Evolutionary conservation across 345 rosid genomes (phyloP).

Genomic region (Lepidium africanum): DNA sequence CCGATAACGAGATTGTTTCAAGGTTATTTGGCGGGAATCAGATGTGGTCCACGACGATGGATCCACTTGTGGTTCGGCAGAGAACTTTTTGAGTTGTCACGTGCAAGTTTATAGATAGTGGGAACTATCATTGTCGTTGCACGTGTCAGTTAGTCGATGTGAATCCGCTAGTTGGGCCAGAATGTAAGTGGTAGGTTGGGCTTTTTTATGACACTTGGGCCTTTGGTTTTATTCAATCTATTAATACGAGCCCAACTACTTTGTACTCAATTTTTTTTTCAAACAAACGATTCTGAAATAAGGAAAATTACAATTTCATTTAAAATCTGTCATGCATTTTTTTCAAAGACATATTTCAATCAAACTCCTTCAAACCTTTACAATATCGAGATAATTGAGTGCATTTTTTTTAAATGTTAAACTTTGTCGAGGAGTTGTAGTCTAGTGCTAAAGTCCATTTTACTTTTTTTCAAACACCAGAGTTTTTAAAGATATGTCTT

Average conservation of each 20-base stretch:
- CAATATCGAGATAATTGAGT: too few relatives aligned
- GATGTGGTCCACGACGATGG: constrained; percentile 56
- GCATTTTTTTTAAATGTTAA: too few relatives aligned
- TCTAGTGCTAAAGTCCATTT: too few relatives aligned
- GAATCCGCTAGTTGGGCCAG: not conserved
- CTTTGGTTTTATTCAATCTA: not conserved
- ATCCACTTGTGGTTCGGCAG: constrained; percentile 59
- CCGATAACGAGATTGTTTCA: constrained; percentile 31
- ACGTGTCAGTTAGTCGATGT: not conserved
- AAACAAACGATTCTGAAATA: too few relatives aligned
- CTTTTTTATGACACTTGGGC: not conserved
- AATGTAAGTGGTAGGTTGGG: not conserved
- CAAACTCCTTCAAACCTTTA: too few relatives aligned
- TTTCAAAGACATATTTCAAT: too few relatives aligned
- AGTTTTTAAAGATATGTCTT: too few relatives aligned
- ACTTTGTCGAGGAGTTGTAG: too few relatives aligned
- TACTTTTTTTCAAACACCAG: too few relatives aligned
- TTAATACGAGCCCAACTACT: not conserved
- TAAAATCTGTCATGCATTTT: too few relatives aligned
- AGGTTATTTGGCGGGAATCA: constrained; percentile 36
- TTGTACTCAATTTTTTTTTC: not conserved
- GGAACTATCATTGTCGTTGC: not conserved
- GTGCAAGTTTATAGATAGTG: constrained; percentile 3
- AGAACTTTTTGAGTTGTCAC: constrained; percentile 18
- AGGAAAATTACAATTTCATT: too few relatives aligned